Evolutionary conservation across 306 rosid genomes (phyloP), one percentile per base, ranked within the genome.

Genomic region (Cicer chorassanicum): DNA sequence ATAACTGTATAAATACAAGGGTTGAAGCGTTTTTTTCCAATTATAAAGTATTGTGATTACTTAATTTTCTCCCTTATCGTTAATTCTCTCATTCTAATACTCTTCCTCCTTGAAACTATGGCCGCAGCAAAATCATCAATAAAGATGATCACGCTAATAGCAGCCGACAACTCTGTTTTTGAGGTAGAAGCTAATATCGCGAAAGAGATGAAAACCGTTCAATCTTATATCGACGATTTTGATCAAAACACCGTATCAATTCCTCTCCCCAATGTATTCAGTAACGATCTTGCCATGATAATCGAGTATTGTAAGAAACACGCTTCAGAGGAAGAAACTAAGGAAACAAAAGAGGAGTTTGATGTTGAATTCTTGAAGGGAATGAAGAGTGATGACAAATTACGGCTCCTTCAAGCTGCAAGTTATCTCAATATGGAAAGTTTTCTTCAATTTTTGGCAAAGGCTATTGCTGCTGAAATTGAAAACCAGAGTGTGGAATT

Each of bases 401-500:
- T 60, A 78, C 66, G 63, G 2, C 13, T 84, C 38, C 8, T 77
- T 6, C n/a, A 77, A n/a, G 77, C 81, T 1, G 84, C 68, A 1
- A 49, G 81, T 74, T 76, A 67, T 60, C 69, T 82, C 21, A 34
- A 74, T 11, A 60, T 72, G 16, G 55, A 40, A 0, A 63, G 56
- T 0, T 4, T 85, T 5, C 65, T 71, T 0, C 66, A 34, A 4
- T 63, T 75, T 3, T 29, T 82, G 0, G 9, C 3, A 15, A 7
- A 12, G n/a, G 1, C 41, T 7, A 61, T 85, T n/a, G 86, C 82
- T 0, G 13, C 44, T 10, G 45, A 54, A 6, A 67, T 85, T 19
- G 0, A 74, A 51, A 66, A 85, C 67, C 66, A 79, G 80, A 68
- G 84, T 29, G 78, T 67, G 2, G 82, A 79, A 72, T 67, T 24